These are phyloP conservation scores for Orbilia brochopaga DNA, from an alignment of 2,329 filamentous ascomycete genomes.

Conservation along the genomic window DNA sequence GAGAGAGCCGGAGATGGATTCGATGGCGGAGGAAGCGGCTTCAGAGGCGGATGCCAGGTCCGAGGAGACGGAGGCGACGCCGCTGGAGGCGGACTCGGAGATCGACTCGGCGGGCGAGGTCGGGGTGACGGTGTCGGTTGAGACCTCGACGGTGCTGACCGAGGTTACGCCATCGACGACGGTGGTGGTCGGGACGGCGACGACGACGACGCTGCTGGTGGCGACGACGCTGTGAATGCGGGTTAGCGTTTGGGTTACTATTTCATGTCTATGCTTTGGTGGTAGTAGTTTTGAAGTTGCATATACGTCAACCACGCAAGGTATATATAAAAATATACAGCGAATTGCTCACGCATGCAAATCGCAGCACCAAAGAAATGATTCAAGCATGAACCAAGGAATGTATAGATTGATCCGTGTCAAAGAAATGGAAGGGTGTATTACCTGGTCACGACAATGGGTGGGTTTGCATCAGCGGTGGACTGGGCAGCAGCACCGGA, in stretches of 20 bases:
- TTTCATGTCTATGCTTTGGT: no score
- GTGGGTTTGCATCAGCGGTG: conserved; percentile 37
- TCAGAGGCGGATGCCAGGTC: conserved; percentile 29
- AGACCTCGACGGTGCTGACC: conserved; percentile 18
- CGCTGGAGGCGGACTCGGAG: neutral
- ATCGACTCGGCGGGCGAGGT: neutral
- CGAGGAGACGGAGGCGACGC: conserved; percentile 18
- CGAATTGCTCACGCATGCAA: no score
- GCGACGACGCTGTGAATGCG: conserved; percentile 3
- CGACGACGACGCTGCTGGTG: conserved; percentile 32
- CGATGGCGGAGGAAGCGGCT: neutral
- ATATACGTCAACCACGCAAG: no score
- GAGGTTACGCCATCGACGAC: conserved; percentile 27
- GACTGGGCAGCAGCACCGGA: conserved; percentile 16
- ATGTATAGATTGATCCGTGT: no score
- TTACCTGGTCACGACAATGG: conserved; percentile 33
- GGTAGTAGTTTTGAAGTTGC: no score
- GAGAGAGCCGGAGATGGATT: conserved; percentile 27
- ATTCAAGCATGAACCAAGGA: no score
- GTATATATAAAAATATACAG: no score
- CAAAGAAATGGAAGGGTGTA: neutral
- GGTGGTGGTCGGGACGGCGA: conserved; percentile 26
- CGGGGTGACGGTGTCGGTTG: conserved; percentile 13
- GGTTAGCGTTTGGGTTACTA: neutral
- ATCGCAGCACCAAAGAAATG: no score